Evolutionary conservation across 2,329 filamentous ascomycete species (phyloP), one percentile per base, ranked within the genome.

Genomic region (Daldinia sp.): DNA sequence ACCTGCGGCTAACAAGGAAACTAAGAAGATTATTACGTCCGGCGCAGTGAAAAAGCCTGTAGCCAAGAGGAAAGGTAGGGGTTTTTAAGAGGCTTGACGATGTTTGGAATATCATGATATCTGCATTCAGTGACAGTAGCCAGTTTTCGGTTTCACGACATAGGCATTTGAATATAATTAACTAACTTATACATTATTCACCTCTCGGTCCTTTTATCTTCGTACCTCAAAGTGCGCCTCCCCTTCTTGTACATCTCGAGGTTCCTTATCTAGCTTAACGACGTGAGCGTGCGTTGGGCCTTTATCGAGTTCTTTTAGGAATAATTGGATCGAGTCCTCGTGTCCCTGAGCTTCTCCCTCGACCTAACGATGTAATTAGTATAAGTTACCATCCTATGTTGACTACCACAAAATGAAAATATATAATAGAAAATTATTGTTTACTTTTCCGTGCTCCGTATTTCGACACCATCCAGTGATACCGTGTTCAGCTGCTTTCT

Each of bases 281-380:
- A 98, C 95, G 26, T 87, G 87, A 1, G 94, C 90, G 62, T 88
- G 84, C 0, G 85, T 82, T 0, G 94, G 94, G 0, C 95, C 95
- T 59, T 88, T 86, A 75, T 93, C 87, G 53, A 98, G 82, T 69
- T 93, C 89, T 73, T 91, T 88, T 39, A 97, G 81, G 72, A 98
- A 91, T 62, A 89, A 87, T 59, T 89, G 81, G 28, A 98, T 78
- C 2, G 86, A 81, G 0, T 88, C 85, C 1, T 89, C 85, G 1
- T 87, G 84, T 33, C 93, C 94, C 78, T 98, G 95, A 4, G 91
- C 94, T 81, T 98, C 94, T 28, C 95, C 95, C 76, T 93, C 89
- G 53, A 98, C 94, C 93, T 97, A 53, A 74, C 9, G 6, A 35
- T 35, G 6, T 64, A 18, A 59, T 51, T 35, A 6, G 56, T 69